Conservation (phyloP, 768 basidiomycete species). For the Lactarius hengduanensis region DNA sequence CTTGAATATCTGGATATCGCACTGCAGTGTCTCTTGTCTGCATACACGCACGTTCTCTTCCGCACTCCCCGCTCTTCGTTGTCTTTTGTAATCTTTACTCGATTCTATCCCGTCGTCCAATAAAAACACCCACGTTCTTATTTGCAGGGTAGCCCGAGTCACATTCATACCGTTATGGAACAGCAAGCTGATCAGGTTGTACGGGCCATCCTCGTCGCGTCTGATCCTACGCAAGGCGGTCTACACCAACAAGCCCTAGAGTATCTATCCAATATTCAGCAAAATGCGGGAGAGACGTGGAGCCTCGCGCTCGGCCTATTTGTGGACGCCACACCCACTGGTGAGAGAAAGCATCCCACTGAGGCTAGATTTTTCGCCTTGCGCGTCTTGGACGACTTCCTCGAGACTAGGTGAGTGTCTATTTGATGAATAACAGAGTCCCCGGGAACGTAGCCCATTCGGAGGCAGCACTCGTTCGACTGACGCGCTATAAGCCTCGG, state of each 20-base stretch:
- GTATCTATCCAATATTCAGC: conserved; percentile 75
- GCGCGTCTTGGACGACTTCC: conserved; percentile 75
- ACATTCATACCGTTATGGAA: conserved; percentile 49
- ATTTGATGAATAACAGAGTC: background rate
- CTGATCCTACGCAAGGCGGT: conserved; percentile 66
- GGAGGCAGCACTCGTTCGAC: background rate
- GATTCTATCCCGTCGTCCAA: conserved; percentile 12
- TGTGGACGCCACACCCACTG: conserved; percentile 56
- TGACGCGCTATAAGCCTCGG: background rate
- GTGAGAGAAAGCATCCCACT: conserved; percentile 63
- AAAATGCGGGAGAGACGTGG: conserved; percentile 76
- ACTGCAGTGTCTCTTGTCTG: background rate
- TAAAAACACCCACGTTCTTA: conserved; percentile 15
- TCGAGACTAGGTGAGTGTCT: conserved; percentile 71
- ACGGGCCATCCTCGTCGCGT: conserved; percentile 86
- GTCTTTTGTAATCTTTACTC: conserved; percentile 6
- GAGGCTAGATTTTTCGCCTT: conserved; percentile 81
- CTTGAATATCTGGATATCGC: conserved; percentile 1
- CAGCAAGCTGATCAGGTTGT: conserved; percentile 73
- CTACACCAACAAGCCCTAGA: conserved; percentile 86
- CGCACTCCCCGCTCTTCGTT: background rate
- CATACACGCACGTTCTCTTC: conserved; percentile 14
- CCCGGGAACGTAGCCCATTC: background rate
- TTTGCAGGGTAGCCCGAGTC: conserved; percentile 29
- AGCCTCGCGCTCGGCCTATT: conserved; percentile 75